These are phyloP conservation scores for Pseudocercospora eumusae DNA, from an alignment of 2,329 filamentous ascomycete species.

Conservation along the genomic window DNA sequence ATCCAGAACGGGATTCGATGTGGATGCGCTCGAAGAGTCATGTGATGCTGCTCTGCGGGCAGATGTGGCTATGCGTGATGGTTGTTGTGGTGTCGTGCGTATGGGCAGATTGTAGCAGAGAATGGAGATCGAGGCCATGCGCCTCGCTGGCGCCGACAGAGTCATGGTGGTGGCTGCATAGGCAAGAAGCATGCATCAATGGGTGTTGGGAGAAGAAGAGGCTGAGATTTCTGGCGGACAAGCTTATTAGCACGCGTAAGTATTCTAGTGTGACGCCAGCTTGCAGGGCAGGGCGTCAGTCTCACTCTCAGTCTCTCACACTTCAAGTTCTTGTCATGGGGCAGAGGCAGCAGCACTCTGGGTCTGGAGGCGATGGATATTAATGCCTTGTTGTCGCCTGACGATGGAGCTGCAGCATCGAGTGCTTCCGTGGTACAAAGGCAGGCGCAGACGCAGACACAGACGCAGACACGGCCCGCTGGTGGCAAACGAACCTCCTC, in stretches of 20 bases:
- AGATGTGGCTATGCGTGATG: slow-evolving; percentile 10
- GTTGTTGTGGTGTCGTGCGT: slow-evolving; percentile 15
- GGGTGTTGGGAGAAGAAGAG: no score
- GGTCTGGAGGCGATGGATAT: slow-evolving; percentile 49
- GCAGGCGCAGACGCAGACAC: no score
- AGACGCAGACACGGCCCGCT: slow-evolving; percentile 21
- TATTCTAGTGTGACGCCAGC: slow-evolving; percentile 16
- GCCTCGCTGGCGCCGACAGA: slow-evolving; percentile 63
- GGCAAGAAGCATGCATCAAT: neutral
- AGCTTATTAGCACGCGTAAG: neutral
- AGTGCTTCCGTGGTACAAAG: slow-evolving; percentile 26
- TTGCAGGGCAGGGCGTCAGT: no score
- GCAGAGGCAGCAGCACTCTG: slow-evolving; percentile 12
- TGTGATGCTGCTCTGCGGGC: slow-evolving; percentile 16
- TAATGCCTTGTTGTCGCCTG: slow-evolving; percentile 52
- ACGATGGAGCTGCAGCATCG: slow-evolving; percentile 47
- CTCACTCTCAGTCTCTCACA: no score
- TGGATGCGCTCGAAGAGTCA: slow-evolving; percentile 11
- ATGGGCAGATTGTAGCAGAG: slow-evolving; percentile 19
- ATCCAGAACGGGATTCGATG: slow-evolving; percentile 63
- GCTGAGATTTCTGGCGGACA: no score
- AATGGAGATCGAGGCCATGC: slow-evolving; percentile 62
- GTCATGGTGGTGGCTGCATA: slow-evolving; percentile 57
- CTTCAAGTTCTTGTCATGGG: slow-evolving; percentile 11
- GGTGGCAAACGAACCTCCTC: slow-evolving; percentile 43